Base-by-base conservation (phyloP, 352 stramenopile genomes). In the Phytophthora kernoviae region DNA sequence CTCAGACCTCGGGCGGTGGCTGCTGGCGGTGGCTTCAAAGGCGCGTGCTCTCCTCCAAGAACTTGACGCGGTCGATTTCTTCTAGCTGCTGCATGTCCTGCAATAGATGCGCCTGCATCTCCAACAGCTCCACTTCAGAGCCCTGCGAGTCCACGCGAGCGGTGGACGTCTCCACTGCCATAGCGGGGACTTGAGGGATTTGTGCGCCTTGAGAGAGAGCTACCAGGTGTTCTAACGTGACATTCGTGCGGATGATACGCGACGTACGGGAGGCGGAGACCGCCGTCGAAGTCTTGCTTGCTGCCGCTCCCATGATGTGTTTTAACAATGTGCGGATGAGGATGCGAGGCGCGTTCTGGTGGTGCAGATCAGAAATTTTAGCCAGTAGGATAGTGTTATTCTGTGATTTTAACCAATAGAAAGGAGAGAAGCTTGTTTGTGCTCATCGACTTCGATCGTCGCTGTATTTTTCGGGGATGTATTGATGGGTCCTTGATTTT, bases 1-100 rank as follows among this genome's bases (percentile, higher is more conserved):
- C 17, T 54, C 53, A 5, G 82, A 87, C 9, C 68, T 63, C 24
- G 46, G 56, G 2, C 82, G 82, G 49, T 91, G 79, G 62, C 79
- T 84, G 50, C 82, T 88, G 41, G 82, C 82, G 7, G 82, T 91
- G 34, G 77, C 64, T 18, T 74, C 52, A 43, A 90, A 91, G 43
- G 69, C 78, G 33, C 21, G 50, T 75, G 50, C 68, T 81, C 54
- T 90, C 62, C 62, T 87, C 55, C 0, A 87, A 60, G 37, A 72
- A 84, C 20, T 75, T 69, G 40, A 88, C 72, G n/a, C 65, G 65
- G 18, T 88, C 79, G 32, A 79, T 77, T 26, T 87, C 75, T n/a
- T 88, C 69, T 5, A 87, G 76, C 45, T 65, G 53, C 42, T 83
- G 61, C 53, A 84, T 69, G 54, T 87, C 62, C 30, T 73, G 56